Conservation (phyloP, 305 asterid genomes). For the Fraxinus ornus region DNA sequence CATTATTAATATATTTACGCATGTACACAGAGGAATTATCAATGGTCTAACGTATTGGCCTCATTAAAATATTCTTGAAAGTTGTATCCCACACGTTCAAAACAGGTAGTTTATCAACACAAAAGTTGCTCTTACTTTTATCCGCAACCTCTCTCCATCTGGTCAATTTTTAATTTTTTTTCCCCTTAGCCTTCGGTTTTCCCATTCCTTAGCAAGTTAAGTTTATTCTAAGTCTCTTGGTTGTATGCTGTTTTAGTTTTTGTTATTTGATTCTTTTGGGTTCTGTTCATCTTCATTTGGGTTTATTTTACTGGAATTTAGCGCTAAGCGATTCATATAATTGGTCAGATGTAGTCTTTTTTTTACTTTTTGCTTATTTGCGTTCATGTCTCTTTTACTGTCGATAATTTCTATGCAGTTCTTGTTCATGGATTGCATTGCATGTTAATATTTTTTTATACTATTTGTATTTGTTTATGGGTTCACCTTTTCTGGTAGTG, state of each 20-base stretch:
- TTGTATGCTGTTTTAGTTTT: neutral
- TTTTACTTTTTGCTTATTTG: neutral
- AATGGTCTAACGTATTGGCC: neutral
- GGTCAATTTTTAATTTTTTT: neutral
- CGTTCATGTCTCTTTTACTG: neutral
- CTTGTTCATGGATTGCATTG: neutral
- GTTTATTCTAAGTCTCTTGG: neutral
- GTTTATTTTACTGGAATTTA: neutral
- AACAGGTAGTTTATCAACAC: neutral
- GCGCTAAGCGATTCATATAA: neutral
- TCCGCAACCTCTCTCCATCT: neutral
- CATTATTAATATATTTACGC: neutral
- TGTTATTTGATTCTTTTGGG: neutral
- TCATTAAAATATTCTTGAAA: neutral
- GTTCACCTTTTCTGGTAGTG: neutral
- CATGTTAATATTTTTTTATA: slow-evolving; percentile 1
- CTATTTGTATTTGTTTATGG: neutral
- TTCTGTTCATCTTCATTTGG: neutral
- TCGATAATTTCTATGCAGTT: neutral
- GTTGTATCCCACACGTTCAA: neutral
- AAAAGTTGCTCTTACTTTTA: neutral
- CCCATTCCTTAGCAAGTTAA: neutral
- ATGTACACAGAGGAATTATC: neutral
- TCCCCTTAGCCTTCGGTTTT: neutral
- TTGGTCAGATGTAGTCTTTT: neutral